Evolutionary conservation across 306 rosid species (phyloP), one percentile per base, ranked within the genome.

Genomic region (Cucurbita maxima): DNA sequence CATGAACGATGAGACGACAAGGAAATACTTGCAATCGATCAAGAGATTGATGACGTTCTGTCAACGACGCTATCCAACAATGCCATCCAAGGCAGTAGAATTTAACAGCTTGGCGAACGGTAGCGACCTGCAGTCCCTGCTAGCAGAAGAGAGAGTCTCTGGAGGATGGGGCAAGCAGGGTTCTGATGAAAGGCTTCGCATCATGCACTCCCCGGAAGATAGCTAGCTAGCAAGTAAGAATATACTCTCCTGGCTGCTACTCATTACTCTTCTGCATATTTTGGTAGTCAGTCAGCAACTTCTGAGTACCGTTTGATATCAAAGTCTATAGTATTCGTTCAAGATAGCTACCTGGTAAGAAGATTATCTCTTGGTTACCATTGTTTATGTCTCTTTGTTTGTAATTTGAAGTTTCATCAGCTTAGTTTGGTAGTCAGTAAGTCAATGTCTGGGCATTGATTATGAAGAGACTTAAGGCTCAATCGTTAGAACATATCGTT

Each of bases 61-160:
- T 84, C 99, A 94, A 79, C 85, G 99, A 6, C 96, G 97, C 54
- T 94, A 94, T 81, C 99, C 99, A 0, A 76, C 99, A 12, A 38
- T 94, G 87, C 99, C 99, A 36, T 94, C 99, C 50, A 94, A 94
- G 83, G 99, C 99, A n/a, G 99, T 94, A 6, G 99, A 94, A 81
- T 94, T 94, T 73, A 94, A 94, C 81, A 94, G 99, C 86, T 82
- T 94, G 87, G 99, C 99, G 30, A 94, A 94, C 76, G 99, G 99
- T n/a, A 94, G 99, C 19, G 99, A 94, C 82, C 81, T 94, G 80
- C 97, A 89, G 79, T 94, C 99, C 25, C 86, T 94, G 70, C 83
- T 94, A 10, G 97, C 94, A 12, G 96, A 89, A 78, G 99, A 95
- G 81, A 81, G 88, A 77, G 81, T 75, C 75, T 58, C 80, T 25